These are phyloP conservation scores for Lactifluus hygrophoroides DNA, from an alignment of 768 basidiomycete genomes.

Conservation along the genomic window DNA sequence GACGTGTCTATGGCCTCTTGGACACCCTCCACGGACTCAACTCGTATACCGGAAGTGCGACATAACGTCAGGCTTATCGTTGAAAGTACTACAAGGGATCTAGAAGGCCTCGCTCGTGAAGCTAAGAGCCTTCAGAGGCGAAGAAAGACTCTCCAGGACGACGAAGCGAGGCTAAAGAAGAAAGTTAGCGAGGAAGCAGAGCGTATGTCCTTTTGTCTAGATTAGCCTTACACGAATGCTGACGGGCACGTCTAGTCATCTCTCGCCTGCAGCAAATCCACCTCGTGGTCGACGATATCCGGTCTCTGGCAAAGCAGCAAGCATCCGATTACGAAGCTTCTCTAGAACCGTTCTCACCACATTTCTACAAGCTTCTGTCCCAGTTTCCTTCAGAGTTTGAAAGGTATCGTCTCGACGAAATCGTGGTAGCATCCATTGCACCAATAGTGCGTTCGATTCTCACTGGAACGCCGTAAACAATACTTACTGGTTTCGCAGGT, in stretches of 20 bases:
- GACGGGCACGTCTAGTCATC: slow-evolving; percentile 46
- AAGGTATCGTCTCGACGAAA: slow-evolving; percentile 74
- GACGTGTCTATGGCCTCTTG: slow-evolving; percentile 69
- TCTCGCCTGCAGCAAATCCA: slow-evolving; percentile 70
- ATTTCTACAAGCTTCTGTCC: slow-evolving; percentile 62
- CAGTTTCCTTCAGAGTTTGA: slow-evolving; percentile 71
- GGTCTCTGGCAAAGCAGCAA: slow-evolving; percentile 52
- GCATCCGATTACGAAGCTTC: slow-evolving; percentile 60
- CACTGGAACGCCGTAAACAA: background rate
- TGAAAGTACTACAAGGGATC: slow-evolving; percentile 72
- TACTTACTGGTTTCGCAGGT: slow-evolving; percentile 32
- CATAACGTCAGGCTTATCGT: slow-evolving; percentile 88
- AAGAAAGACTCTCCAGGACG: slow-evolving; percentile 59
- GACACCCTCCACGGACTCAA: slow-evolving; percentile 82
- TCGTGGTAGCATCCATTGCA: slow-evolving; percentile 86
- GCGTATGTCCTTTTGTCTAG: slow-evolving; percentile 36
- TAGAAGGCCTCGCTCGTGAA: slow-evolving; percentile 86
- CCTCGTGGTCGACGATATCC: slow-evolving; percentile 65
- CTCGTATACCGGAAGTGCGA: slow-evolving; percentile 90
- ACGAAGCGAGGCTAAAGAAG: slow-evolving; percentile 62
- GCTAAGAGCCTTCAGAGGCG: slow-evolving; percentile 76
- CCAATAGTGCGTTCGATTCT: slow-evolving; percentile 45
- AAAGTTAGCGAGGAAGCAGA: slow-evolving; percentile 71
- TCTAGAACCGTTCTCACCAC: slow-evolving; percentile 62
- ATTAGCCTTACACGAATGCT: background rate